Evolutionary conservation across 192 early-diverging fungal species (phyloP).

Genomic region (Thamnidium elegans): DNA sequence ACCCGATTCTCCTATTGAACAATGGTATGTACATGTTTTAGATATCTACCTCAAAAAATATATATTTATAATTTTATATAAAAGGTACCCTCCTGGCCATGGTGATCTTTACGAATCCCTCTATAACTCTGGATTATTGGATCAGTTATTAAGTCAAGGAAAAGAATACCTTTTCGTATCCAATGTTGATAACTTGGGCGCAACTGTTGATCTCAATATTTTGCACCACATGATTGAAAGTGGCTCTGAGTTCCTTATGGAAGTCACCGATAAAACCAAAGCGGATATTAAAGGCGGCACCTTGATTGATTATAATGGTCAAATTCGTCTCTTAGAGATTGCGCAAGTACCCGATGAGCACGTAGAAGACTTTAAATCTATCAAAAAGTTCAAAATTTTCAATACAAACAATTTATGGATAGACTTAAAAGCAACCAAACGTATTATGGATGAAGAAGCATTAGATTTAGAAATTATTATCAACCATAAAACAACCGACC

Average conservation of each 20-base stretch:
- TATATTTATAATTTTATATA: slow-evolving; percentile 1
- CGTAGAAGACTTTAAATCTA: slow-evolving; percentile 97
- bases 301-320: slow-evolving; percentile 96
- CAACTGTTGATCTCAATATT: slow-evolving; percentile 92
- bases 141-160: slow-evolving; percentile 87
- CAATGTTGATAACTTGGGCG: slow-evolving; percentile 98
- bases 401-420: slow-evolving; percentile 96
- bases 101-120: slow-evolving; percentile 97
- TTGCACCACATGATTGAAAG: slow-evolving; percentile 86
- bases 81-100: slow-evolving; percentile 94
- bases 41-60: background rate
- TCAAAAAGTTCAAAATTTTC: slow-evolving; percentile 99
- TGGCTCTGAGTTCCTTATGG: slow-evolving; percentile 95
- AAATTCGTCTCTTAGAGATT: slow-evolving; percentile 92
- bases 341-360: slow-evolving; percentile 98
- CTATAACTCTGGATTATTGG: slow-evolving; percentile 89
- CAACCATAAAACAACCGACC: slow-evolving; percentile 92
- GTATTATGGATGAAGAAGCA: slow-evolving; percentile 74
- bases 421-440: slow-evolving; percentile 81
- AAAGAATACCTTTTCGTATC: slow-evolving; percentile 99
- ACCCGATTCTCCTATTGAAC: slow-evolving; percentile 61
- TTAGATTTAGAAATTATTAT: slow-evolving; percentile 94
- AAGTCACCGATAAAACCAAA: slow-evolving; percentile 99
- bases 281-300: slow-evolving; percentile 99
- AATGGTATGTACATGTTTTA: slow-evolving; percentile 47